Evolutionary conservation across 2,329 filamentous ascomycete genomes (phyloP).

Genomic region (Pseudocercospora crystallina): DNA sequence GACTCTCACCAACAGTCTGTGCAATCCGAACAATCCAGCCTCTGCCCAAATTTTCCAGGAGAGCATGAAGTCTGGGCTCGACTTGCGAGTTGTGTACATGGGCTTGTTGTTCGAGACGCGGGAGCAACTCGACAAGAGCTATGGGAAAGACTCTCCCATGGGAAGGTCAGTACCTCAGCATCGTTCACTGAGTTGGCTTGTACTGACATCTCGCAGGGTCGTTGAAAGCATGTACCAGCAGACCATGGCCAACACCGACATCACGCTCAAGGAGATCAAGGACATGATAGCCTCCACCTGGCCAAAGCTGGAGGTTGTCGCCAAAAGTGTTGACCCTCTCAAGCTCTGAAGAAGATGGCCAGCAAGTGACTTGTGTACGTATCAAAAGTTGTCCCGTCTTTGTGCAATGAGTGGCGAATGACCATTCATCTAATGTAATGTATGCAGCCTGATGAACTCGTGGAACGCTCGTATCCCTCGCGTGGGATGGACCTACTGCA

Average conservation of each 20-base stretch:
- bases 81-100: slow-evolving; percentile 45
- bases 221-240: slow-evolving; percentile 25
- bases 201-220: slow-evolving; percentile 6
- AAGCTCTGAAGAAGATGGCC: slow-evolving; percentile 16
- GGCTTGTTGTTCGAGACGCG: slow-evolving; percentile 44
- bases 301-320: slow-evolving; percentile 42
- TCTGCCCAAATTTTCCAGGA: slow-evolving; percentile 28
- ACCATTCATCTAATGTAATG: slow-evolving; percentile 4
- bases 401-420: too few species aligned
- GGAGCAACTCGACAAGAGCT: slow-evolving; percentile 42
- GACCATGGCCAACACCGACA: slow-evolving; percentile 25
- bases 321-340: slow-evolving; percentile 38
- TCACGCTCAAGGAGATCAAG: slow-evolving; percentile 18
- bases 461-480: too few species aligned
- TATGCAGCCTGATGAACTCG: neutral
- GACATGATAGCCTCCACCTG: slow-evolving; percentile 50
- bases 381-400: too few species aligned
- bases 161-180: slow-evolving; percentile 21
- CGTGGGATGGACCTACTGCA: too few species aligned
- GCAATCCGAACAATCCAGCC: slow-evolving; percentile 21
- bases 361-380: too few species aligned
- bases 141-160: slow-evolving; percentile 38
- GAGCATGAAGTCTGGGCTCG: slow-evolving; percentile 35
- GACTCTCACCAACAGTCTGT: slow-evolving; percentile 24
- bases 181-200: too few species aligned